A percentile compares a stretch with the other conserved stretches of the same genome.
phyloP scores from a whole-genome alignment of 306 rosid genomes.

The Quercus berberidifolia region DNA sequence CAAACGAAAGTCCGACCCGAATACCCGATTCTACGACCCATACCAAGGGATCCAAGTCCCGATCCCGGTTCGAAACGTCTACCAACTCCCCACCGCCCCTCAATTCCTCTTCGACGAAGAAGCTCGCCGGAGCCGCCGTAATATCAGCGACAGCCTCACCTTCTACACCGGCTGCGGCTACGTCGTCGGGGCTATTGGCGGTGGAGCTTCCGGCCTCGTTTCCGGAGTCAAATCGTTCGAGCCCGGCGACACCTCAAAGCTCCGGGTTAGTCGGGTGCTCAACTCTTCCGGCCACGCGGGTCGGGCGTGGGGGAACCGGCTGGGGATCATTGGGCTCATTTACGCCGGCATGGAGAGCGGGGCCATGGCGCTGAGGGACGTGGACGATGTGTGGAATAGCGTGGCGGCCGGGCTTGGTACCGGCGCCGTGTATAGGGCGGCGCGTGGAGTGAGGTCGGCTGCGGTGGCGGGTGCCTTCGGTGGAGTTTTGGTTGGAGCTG shows the following conservation, averaged over 20 bases:
- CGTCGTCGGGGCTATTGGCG: constrained; percentile 69
- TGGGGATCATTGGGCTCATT: constrained; percentile 73
- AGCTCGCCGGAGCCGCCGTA: constrained; percentile 78
- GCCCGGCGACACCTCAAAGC: constrained; percentile 72
- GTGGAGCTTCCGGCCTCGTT: constrained; percentile 58
- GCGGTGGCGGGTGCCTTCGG: constrained; percentile 90
- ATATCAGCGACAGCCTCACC: constrained; percentile 90
- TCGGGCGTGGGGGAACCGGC: constrained; percentile 80
- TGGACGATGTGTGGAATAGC: constrained; percentile 85
- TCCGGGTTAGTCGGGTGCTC: constrained; percentile 67
- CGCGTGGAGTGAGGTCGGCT: constrained; percentile 90
- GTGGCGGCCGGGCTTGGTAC: constrained; percentile 87
- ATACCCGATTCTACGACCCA: constrained; percentile 77
- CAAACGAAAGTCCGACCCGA: constrained; percentile 26
- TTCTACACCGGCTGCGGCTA: constrained; percentile 90
- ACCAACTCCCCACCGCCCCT: constrained; percentile 85
- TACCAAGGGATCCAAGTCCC: constrained; percentile 86
- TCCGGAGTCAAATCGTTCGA: constrained; percentile 77
- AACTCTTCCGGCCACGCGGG: constrained; percentile 88
- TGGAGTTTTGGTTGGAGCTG: constrained; percentile 64
- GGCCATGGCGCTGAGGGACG: constrained; percentile 56
- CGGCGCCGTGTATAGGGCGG: constrained; percentile 79
- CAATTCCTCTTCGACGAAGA: constrained; percentile 90
- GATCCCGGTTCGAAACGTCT: constrained; percentile 64
- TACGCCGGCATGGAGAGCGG: constrained; percentile 92